phyloP scores from a whole-genome alignment of 768 basidiomycete genomes.

The Leccinum olivaceopallidum region DNA sequence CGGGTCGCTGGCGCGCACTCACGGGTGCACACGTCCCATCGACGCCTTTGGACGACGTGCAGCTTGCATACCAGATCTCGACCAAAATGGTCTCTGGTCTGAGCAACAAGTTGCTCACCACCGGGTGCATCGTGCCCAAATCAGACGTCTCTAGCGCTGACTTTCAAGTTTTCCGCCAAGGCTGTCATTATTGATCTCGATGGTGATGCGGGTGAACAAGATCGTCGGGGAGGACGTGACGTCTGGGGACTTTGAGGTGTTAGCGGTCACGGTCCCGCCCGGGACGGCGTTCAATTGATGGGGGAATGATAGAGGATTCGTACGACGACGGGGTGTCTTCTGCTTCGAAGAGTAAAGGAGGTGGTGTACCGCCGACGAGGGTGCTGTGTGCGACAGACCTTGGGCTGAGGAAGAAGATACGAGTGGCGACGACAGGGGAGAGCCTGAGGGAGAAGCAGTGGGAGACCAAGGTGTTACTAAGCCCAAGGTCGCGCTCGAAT shows the following conservation, averaged over 20 bases:
- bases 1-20: slow-evolving; percentile 46
- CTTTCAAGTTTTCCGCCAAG: slow-evolving; percentile 43
- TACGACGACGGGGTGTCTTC: slow-evolving; percentile 29
- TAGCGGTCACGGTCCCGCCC: slow-evolving; percentile 21
- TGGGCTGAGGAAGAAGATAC: slow-evolving; percentile 35
- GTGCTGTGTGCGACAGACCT: slow-evolving; percentile 40
- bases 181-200: slow-evolving; percentile 43
- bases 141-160: slow-evolving; percentile 40
- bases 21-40: slow-evolving; percentile 34
- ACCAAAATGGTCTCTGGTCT: slow-evolving; percentile 28
- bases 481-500: slow-evolving; percentile 41
- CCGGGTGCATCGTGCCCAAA: slow-evolving; percentile 26
- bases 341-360: slow-evolving; percentile 4
- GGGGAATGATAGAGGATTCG: slow-evolving; percentile 32
- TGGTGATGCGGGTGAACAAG: slow-evolving; percentile 49
- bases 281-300: slow-evolving; percentile 24
- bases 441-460: slow-evolving; percentile 24
- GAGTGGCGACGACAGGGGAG: slow-evolving; percentile 25
- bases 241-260: slow-evolving; percentile 34
- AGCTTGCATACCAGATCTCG: slow-evolving; percentile 25
- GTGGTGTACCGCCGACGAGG: slow-evolving; percentile 4
- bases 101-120: slow-evolving; percentile 28
- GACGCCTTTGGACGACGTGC: slow-evolving; percentile 21
- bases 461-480: slow-evolving; percentile 36
- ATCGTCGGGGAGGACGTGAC: slow-evolving; percentile 33